Evolutionary conservation across 2,329 filamentous ascomycete genomes (phyloP).

Genomic region (Aphanocladium album): DNA sequence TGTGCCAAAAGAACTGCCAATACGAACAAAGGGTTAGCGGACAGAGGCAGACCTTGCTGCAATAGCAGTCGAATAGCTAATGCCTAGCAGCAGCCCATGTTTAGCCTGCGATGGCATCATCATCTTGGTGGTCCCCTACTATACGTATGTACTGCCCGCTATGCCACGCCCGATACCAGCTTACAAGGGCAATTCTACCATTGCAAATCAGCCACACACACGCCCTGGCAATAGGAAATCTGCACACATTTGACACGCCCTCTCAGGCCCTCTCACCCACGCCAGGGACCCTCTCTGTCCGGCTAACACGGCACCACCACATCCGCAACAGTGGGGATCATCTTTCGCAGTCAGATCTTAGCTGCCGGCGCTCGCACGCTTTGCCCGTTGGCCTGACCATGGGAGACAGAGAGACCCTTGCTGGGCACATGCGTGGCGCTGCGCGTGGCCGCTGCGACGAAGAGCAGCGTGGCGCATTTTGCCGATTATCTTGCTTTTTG

Average conservation of each 20-base stretch:
- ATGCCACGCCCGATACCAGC: neutral
- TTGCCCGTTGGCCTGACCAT: no score
- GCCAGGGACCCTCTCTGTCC: neutral
- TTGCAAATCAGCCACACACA: neutral
- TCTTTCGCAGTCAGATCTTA: slow-evolving; percentile 11
- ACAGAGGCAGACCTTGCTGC: neutral
- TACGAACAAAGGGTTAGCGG: neutral
- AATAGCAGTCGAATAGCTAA: neutral
- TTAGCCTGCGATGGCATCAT: neutral
- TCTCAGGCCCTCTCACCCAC: no score
- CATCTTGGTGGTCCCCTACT: no score
- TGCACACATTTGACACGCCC: neutral
- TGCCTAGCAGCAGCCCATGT: no score
- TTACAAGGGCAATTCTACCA: neutral
- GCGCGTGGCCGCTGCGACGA: no score
- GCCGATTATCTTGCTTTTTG: no score
- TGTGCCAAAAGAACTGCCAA: no score
- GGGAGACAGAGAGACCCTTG: no score
- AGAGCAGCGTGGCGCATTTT: no score
- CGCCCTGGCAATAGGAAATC: no score
- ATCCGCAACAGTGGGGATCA: slow-evolving; percentile 10
- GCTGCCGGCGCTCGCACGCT: slow-evolving; percentile 5
- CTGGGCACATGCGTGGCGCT: no score
- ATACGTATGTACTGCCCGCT: neutral
- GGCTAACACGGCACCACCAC: slow-evolving; percentile 11